phyloP scores from a whole-genome alignment of 108 stramenopile genomes.

The Discostella pseudostelligera region DNA sequence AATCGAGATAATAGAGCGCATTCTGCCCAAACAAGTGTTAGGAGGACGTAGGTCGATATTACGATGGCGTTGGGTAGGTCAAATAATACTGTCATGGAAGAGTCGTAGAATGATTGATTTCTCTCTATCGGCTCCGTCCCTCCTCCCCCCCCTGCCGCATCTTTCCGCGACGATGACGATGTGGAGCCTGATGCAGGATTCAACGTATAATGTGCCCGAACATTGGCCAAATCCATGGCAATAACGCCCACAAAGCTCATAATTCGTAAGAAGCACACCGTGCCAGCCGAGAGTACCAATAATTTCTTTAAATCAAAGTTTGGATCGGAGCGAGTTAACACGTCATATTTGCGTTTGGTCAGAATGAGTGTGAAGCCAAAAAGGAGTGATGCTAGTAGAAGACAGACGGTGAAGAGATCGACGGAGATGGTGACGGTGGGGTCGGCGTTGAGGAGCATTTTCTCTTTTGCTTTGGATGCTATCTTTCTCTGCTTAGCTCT shows the following conservation, averaged over 20 bases:
- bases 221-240: constrained; percentile 73
- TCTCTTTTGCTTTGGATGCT: not conserved
- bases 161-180: too few relatives aligned
- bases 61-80: constrained; percentile 87
- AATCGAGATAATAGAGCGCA: constrained; percentile 73
- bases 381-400: constrained; percentile 51
- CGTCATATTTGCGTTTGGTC: constrained; percentile 46
- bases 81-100: constrained; percentile 77
- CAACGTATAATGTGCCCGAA: constrained; percentile 63
- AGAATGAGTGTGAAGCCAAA: constrained; percentile 55
- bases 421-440: constrained; percentile 47
- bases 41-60: constrained; percentile 80
- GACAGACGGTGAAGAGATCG: constrained; percentile 53
- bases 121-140: constrained; percentile 42
- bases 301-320: constrained; percentile 65
- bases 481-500: too few relatives aligned
- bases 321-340: constrained; percentile 36
- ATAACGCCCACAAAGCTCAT: constrained; percentile 84
- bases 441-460: not conserved
- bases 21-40: constrained; percentile 87
- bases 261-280: constrained; percentile 72
- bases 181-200: constrained; percentile 29
- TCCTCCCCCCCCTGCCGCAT: constrained; percentile 13
- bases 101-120: constrained; percentile 83
- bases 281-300: constrained; percentile 72